Conservation (phyloP, 495 filamentous ascomycete species). For the Aspergillus saccharolyticus region DNA sequence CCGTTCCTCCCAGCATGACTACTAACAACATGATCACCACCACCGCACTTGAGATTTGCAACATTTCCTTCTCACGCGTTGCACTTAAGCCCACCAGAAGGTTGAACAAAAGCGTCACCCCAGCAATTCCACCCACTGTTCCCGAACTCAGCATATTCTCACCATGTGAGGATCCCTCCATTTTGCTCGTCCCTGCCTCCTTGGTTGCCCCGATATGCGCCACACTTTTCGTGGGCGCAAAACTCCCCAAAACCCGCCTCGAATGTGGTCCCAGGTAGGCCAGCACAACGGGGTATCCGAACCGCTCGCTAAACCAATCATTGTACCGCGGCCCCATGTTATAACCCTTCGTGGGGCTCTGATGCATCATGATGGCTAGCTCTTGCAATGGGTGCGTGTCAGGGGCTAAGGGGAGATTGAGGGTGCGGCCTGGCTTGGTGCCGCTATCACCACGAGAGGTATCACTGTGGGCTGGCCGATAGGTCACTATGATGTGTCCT, state of each 20-base stretch:
- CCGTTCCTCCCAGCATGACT: neutral
- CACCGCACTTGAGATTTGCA: neutral
- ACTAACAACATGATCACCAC: conserved; percentile 2
- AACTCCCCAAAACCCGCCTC: conserved; percentile 59
- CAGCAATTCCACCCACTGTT: neutral
- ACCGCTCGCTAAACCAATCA: conserved; percentile 66
- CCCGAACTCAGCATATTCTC: neutral
- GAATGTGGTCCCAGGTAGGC: conserved; percentile 63
- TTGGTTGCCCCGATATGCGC: conserved; percentile 10
- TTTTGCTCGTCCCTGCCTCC: neutral
- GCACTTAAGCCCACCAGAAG: neutral
- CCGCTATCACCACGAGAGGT: conserved; percentile 10
- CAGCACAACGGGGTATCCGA: conserved; percentile 62
- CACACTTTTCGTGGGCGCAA: conserved; percentile 31
- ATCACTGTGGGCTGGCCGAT: conserved; percentile 33
- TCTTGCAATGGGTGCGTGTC: conserved; percentile 42
- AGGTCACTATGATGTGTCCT: conserved; percentile 53
- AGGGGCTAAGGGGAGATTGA: conserved; percentile 60
- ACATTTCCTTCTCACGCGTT: neutral
- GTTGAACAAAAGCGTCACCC: conserved; percentile 10
- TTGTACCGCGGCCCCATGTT: conserved; percentile 63
- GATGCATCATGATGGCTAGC: conserved; percentile 57
- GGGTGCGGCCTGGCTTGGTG: conserved; percentile 13
- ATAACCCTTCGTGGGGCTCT: conserved; percentile 58
- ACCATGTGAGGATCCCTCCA: neutral